Percentiles rank a stretch among this genome's conserved stretches.
phyloP scores from a whole-genome alignment of 1,139 yeast species.

The Trichomonascaceae sp. region DNA sequence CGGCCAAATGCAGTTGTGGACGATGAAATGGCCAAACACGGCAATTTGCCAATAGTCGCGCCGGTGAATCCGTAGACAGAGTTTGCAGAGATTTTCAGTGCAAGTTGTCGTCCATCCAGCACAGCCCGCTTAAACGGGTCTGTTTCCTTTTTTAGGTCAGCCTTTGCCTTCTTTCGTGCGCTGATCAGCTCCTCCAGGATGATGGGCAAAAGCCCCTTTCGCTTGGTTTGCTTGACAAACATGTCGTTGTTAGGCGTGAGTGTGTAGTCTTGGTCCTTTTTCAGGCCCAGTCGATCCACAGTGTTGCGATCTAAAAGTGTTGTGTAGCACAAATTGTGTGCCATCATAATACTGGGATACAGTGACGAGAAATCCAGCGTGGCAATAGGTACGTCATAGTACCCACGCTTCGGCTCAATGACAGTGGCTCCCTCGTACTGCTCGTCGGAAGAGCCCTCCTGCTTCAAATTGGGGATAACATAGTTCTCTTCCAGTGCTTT shows the following conservation, averaged over 20 bases:
- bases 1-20: constrained; percentile 95
- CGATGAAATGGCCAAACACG: constrained; percentile 92
- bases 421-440: constrained; percentile 99
- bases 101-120: constrained; percentile 92
- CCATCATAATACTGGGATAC: constrained; percentile 99
- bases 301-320: constrained; percentile 63
- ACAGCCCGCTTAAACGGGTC: constrained; percentile 93
- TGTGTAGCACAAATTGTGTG: constrained; percentile 93
- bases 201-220: constrained; percentile 85
- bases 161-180: constrained; percentile 89
- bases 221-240: constrained; percentile 58
- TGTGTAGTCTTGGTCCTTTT: constrained; percentile 66
- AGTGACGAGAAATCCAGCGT: constrained; percentile 94
- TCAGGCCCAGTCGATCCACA: constrained; percentile 49
- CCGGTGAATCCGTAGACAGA: constrained; percentile 99
- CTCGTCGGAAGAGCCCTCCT: constrained; percentile 67
- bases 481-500: constrained; percentile 78
- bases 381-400: constrained; percentile 93
- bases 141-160: constrained; percentile 78
- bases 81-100: constrained; percentile 91
- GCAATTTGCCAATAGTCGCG: constrained; percentile 93
- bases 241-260: constrained; percentile 86
- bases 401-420: constrained; percentile 91
- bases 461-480: constrained; percentile 80
- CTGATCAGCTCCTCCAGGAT: constrained; percentile 76